Percentiles rank a stretch among this genome's conserved stretches.
These are phyloP conservation scores for Rhizopogon roseolus DNA, from an alignment of 768 basidiomycete genomes.

Conservation along the genomic window DNA sequence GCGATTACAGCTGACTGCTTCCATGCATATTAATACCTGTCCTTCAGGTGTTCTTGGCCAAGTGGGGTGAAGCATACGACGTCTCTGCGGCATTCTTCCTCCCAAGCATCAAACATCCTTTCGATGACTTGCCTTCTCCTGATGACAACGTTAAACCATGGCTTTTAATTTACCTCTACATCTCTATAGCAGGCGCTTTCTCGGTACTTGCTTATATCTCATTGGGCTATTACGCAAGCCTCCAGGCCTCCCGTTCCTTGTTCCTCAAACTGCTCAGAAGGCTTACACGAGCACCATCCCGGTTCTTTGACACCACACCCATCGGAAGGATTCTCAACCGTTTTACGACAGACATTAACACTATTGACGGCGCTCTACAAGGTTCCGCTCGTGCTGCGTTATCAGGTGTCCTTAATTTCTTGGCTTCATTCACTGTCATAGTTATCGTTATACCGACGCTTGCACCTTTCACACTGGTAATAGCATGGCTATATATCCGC, in stretches of 20 bases:
- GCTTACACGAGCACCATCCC: slow-evolving; percentile 56
- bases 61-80: slow-evolving; percentile 65
- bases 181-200: slow-evolving; percentile 55
- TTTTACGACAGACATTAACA: slow-evolving; percentile 73
- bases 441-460: slow-evolving; percentile 59
- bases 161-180: slow-evolving; percentile 58
- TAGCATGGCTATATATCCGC: slow-evolving; percentile 65
- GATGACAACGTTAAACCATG: slow-evolving; percentile 58
- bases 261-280: slow-evolving; percentile 51
- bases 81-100: slow-evolving; percentile 10
- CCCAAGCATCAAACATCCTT: slow-evolving; percentile 28
- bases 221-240: slow-evolving; percentile 63
- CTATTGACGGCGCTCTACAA: slow-evolving; percentile 63
- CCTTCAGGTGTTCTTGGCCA: slow-evolving; percentile 51
- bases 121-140: slow-evolving; percentile 53
- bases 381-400: slow-evolving; percentile 51
- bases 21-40: background rate
- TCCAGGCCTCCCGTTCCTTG: slow-evolving; percentile 59
- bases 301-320: slow-evolving; percentile 72
- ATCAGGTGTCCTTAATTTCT: slow-evolving; percentile 53
- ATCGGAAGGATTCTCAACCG: slow-evolving; percentile 77
- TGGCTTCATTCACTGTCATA: slow-evolving; percentile 61
- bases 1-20: slow-evolving; percentile 1
- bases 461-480: slow-evolving; percentile 59
- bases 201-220: slow-evolving; percentile 50